Evolutionary conservation across 305 asterid genomes (phyloP), one percentile per base, ranked within the genome.

Genomic region (Fraxinus sp.): DNA sequence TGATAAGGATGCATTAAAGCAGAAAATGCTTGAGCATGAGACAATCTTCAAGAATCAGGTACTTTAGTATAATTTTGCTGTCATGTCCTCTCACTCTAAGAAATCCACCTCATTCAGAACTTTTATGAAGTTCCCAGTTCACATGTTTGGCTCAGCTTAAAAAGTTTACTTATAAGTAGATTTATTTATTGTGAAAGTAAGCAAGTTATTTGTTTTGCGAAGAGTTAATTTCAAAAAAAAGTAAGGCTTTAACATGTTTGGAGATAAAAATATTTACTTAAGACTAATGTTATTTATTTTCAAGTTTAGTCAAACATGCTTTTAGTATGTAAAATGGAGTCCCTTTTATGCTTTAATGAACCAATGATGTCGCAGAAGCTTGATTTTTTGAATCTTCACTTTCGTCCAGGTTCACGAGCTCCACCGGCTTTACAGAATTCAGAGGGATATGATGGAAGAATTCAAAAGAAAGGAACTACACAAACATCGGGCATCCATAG

Each of bases 391-490:
- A 9, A 39, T n/a, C 33, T 82, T 73, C 75, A 59, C 75, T 28
- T 36, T 82, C 16, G 37, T 75, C 75, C 80, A 95, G 99, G 99
- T 95, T 74, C 86, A 32, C 80, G 98, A 95, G 86, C 97, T 95
- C 87, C 99, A 95, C 82, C 95, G 97, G 68, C 90, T 95, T 70
- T 95, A 95, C 85, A 88, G 92, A 88, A 91, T 89, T 80, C 98
- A 95, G 88, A 90, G 93, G 91, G 94, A 91, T 88, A 91, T 95
- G 98, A 95, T 95, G 99, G 96, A 93, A 76, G 97, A 92, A 83
- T 82, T 84, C 68, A 88, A 85, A 84, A 89, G 87, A 82, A 90
- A 88, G 81, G 95, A 90, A 75, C 77, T 83, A 11, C 79, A 78
- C 59, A 80, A 84, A 76, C 79, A 86, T 78, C 89, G 89, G 81